Conservation (phyloP, 495 filamentous ascomycete genomes). For the Extremus antarcticus region DNA sequence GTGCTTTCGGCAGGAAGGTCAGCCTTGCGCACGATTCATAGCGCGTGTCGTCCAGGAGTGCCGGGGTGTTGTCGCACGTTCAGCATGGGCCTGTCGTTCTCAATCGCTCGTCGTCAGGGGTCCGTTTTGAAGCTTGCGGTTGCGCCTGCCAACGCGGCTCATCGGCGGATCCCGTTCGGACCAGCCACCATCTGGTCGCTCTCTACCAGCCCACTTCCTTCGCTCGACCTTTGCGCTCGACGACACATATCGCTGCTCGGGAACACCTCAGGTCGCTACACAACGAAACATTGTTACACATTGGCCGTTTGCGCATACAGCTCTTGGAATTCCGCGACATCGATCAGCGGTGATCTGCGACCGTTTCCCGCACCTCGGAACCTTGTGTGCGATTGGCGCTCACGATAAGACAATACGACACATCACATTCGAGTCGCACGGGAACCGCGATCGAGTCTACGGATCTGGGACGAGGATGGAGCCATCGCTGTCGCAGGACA, state of each 20-base stretch:
- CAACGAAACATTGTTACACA: too few relatives aligned
- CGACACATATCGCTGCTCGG: too few relatives aligned
- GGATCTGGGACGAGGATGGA: not conserved
- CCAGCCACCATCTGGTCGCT: not conserved
- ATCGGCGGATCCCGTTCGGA: too few relatives aligned
- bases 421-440: not conserved
- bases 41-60: not conserved
- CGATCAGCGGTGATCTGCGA: not conserved
- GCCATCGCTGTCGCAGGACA: slow-evolving; percentile 4
- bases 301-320: too few relatives aligned
- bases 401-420: not conserved
- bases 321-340: too few relatives aligned
- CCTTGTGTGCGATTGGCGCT: not conserved
- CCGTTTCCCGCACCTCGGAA: not conserved
- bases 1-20: not conserved
- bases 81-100: not conserved
- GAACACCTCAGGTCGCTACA: too few relatives aligned
- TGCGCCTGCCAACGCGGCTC: too few relatives aligned
- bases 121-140: too few relatives aligned
- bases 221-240: not conserved
- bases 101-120: not conserved
- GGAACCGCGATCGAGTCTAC: not conserved
- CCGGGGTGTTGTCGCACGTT: too few relatives aligned
- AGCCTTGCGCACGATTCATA: not conserved
- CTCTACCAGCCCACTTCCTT: not conserved